Percentiles rank a stretch among this genome's conserved stretches.
These are phyloP conservation scores for Rhizopogon rudus DNA, from an alignment of 768 basidiomycete genomes.

Conservation along the genomic window DNA sequence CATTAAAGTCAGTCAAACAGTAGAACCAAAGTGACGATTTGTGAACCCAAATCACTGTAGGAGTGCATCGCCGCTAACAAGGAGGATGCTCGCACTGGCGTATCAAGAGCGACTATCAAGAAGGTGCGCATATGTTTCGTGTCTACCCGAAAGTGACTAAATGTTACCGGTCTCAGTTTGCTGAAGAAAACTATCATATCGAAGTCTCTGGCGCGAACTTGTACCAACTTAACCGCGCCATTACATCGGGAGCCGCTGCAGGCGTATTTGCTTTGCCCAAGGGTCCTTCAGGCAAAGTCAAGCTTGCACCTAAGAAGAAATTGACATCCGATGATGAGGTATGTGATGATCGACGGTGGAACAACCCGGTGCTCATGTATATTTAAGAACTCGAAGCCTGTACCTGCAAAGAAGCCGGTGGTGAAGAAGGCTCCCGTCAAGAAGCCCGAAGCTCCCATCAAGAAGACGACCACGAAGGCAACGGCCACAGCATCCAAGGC, in stretches of 20 bases:
- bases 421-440: constrained; percentile 29
- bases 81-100: constrained; percentile 63
- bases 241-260: constrained; percentile 43
- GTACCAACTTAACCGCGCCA: constrained; percentile 46
- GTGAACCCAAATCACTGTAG: constrained; percentile 28
- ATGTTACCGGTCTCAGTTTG: constrained; percentile 29
- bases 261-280: constrained; percentile 51
- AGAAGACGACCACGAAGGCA: constrained; percentile 29
- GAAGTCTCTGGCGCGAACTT: constrained; percentile 39
- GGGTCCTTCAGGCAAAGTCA: constrained; percentile 69
- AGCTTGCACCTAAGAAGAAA: constrained; percentile 58
- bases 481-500: constrained; percentile 12
- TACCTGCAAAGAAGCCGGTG: constrained; percentile 11
- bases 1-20: constrained; percentile 34
- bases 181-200: constrained; percentile 46
- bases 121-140: constrained; percentile 46
- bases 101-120: constrained; percentile 74
- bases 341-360: not conserved
- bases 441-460: constrained; percentile 22
- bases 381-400: constrained; percentile 13
- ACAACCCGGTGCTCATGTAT: not conserved
- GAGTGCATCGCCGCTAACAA: constrained; percentile 63
- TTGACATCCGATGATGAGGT: constrained; percentile 47
- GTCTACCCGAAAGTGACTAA: constrained; percentile 4
- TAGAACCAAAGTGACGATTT: not conserved